Conservation (phyloP, 345 rosid genomes). For the Aegle marmelos region DNA sequence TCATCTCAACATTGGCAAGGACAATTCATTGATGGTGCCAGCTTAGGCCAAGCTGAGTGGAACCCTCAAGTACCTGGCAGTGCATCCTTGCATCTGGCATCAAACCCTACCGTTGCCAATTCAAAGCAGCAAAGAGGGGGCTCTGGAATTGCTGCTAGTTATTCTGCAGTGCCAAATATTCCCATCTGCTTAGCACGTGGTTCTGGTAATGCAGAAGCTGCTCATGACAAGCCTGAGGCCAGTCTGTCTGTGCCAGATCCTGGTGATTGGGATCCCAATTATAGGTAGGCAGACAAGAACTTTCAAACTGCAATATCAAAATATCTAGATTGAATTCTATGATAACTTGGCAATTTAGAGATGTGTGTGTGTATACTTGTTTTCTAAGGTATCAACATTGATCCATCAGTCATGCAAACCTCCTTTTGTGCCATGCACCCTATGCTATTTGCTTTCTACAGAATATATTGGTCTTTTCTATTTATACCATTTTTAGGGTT, state of each 20-base stretch:
- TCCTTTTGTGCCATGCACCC: not conserved
- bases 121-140: slow-evolving; percentile 63
- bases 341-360: not conserved
- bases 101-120: slow-evolving; percentile 44
- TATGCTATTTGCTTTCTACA: not conserved
- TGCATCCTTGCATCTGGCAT: slow-evolving; percentile 48
- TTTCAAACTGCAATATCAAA: not conserved
- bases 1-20: slow-evolving; percentile 65
- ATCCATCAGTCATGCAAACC: not conserved
- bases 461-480: not conserved
- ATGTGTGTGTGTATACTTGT: not conserved
- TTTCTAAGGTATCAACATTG: not conserved
- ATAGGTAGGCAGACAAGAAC: slow-evolving; percentile 54
- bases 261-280: slow-evolving; percentile 99
- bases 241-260: slow-evolving; percentile 76
- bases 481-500: not conserved
- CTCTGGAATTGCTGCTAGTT: slow-evolving; percentile 45
- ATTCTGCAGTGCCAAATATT: slow-evolving; percentile 42
- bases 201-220: slow-evolving; percentile 34
- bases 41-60: slow-evolving; percentile 53
- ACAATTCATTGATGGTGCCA: slow-evolving; percentile 47
- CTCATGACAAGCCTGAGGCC: slow-evolving; percentile 51
- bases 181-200: slow-evolving; percentile 43
- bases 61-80: slow-evolving; percentile 46
- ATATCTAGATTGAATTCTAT: not conserved